A percentile compares a stretch with the other conserved stretches of the same genome.
These are phyloP conservation scores for Lasiosphaeria miniovina DNA, from an alignment of 495 filamentous ascomycete genomes.

Conservation along the genomic window DNA sequence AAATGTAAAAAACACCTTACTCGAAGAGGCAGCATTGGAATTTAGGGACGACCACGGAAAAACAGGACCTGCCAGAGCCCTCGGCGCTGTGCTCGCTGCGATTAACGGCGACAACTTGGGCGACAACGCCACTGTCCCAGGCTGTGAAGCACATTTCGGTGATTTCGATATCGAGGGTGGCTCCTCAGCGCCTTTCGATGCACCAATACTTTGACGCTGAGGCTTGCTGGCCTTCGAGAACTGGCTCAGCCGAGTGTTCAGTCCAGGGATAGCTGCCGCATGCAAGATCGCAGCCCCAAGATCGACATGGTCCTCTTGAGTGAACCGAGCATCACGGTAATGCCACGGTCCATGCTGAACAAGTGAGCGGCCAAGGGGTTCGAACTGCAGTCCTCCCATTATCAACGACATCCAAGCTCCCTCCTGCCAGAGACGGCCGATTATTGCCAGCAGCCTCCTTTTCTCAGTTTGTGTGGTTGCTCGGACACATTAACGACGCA, in stretches of 20 bases:
- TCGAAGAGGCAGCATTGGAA: conserved; percentile 15
- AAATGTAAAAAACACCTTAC: conserved; percentile 21
- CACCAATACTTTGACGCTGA: not conserved
- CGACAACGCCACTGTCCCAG: not conserved
- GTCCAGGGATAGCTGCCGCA: conserved; percentile 16
- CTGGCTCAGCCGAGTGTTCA: conserved; percentile 19
- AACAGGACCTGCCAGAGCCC: not conserved
- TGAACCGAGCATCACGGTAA: conserved; percentile 19
- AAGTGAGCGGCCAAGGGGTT: conserved; percentile 24
- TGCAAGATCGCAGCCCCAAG: conserved; percentile 23
- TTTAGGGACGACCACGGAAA: conserved; percentile 8
- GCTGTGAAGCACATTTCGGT: not conserved
- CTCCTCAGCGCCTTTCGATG: conserved; percentile 8
- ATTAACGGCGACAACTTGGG: not conserved
- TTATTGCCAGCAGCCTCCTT: not conserved
- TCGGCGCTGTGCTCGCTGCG: not conserved
- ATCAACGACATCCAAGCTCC: conserved; percentile 1
- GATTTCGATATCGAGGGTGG: conserved; percentile 3
- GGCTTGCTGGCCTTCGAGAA: conserved; percentile 14
- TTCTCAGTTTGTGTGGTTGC: not conserved
- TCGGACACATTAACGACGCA: conserved; percentile 1
- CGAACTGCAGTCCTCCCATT: conserved; percentile 29
- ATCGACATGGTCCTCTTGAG: conserved; percentile 13
- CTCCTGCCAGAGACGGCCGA: conserved; percentile 8
- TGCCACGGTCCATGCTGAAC: conserved; percentile 34